phyloP scores from a whole-genome alignment of 73 alveolate genomes.

The Paramecium caudatum region DNA sequence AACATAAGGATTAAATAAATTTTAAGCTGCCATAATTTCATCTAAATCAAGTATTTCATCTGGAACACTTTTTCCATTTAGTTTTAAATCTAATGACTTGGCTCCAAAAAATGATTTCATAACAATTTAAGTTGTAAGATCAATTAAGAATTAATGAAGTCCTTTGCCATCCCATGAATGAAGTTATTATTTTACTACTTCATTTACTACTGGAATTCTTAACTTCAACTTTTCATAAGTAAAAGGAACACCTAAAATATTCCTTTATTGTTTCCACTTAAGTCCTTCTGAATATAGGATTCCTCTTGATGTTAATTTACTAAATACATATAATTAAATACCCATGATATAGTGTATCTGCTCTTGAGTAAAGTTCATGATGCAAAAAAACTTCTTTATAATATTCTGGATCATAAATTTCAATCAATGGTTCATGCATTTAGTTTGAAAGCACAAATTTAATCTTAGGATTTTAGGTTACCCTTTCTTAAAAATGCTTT shows the following conservation, averaged over 20 bases:
- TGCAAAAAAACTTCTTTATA: constrained; percentile 36
- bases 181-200: background rate
- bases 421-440: constrained; percentile 61
- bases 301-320: constrained; percentile 35
- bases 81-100: background rate
- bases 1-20: constrained; percentile 25
- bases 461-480: background rate
- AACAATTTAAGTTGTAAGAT: constrained; percentile 1
- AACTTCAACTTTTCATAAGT: background rate
- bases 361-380: background rate
- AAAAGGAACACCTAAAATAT: constrained; percentile 1
- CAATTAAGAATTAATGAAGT: background rate
- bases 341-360: constrained; percentile 22
- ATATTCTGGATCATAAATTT: constrained; percentile 54
- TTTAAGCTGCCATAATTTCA: background rate
- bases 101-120: constrained; percentile 43
- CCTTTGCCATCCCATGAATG: background rate
- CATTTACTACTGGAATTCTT: constrained; percentile 30
- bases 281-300: constrained; percentile 1
- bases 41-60: background rate
- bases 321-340: background rate
- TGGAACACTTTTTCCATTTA: constrained; percentile 18
- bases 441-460: background rate
- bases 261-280: background rate
- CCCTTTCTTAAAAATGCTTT: background rate